Evolutionary conservation across 371 early-diverging fungal species (phyloP).

Genomic region (Actinomortierella ambigua): DNA sequence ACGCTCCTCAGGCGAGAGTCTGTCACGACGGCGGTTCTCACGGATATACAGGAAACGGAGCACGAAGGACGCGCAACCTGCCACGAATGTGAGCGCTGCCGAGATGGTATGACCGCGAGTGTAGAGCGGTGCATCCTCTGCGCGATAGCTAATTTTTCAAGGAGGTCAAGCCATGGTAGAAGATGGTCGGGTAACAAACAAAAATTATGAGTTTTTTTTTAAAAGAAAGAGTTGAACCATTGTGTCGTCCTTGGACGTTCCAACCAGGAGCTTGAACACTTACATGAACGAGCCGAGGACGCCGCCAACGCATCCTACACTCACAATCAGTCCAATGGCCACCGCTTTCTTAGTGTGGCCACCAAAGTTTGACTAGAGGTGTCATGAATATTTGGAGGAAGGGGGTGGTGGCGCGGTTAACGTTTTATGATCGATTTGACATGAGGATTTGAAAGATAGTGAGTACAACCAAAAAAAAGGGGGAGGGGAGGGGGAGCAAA

Average conservation of each 20-base stretch:
- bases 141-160: conserved; percentile 72
- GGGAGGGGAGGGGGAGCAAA: too few relatives aligned
- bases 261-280: not conserved
- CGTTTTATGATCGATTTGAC: too few relatives aligned
- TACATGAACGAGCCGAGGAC: conserved; percentile 62
- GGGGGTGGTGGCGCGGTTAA: too few relatives aligned
- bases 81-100: conserved; percentile 45
- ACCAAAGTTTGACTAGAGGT: conserved; percentile 64
- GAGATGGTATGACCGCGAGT: conserved; percentile 50
- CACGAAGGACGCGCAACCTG: conserved; percentile 34
- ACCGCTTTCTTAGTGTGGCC: conserved; percentile 71
- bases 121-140: conserved; percentile 60
- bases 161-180: too few relatives aligned
- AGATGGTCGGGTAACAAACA: too few relatives aligned
- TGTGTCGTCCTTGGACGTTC: not conserved
- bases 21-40: conserved; percentile 60
- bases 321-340: conserved; percentile 61
- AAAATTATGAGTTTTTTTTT: too few relatives aligned
- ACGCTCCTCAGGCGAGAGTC: conserved; percentile 57
- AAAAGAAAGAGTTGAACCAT: not conserved
- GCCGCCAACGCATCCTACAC: conserved; percentile 70
- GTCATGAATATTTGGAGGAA: too few relatives aligned
- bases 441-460: too few relatives aligned
- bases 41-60: conserved; percentile 51
- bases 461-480: too few relatives aligned